A percentile compares a stretch with the other conserved stretches of the same genome.
phyloP scores from a whole-genome alignment of 495 filamentous ascomycete species.

The Hyaloscypha variabilis region DNA sequence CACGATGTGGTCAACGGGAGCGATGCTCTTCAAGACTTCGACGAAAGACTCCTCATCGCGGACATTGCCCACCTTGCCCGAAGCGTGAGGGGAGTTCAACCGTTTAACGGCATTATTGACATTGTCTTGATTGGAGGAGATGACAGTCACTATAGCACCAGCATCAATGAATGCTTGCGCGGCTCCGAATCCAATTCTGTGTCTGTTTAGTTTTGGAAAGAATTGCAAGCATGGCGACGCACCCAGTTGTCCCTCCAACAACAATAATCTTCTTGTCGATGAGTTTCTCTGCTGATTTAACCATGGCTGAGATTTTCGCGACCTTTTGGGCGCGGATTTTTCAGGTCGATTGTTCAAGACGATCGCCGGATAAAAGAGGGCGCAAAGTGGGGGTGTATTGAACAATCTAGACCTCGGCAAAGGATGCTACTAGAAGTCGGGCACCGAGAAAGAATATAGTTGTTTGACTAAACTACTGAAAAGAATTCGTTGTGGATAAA shows the following conservation, averaged over 20 bases:
- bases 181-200: conserved; percentile 52
- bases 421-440: no score
- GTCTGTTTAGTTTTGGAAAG: not conserved
- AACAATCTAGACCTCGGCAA: no score
- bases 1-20: conserved; percentile 45
- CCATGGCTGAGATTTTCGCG: conserved; percentile 23
- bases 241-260: conserved; percentile 42
- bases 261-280: conserved; percentile 38
- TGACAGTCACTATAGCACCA: conserved; percentile 49
- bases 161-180: conserved; percentile 47
- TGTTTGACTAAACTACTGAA: not conserved
- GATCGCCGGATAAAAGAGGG: not conserved
- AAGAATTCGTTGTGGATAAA: no score
- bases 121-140: conserved; percentile 45
- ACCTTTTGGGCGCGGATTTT: no score
- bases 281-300: conserved; percentile 36
- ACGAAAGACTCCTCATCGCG: conserved; percentile 41
- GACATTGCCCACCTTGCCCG: conserved; percentile 39
- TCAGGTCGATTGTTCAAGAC: not conserved
- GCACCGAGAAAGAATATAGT: no score
- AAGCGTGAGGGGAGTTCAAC: conserved; percentile 27
- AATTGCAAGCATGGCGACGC: not conserved
- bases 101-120: conserved; percentile 35
- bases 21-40: conserved; percentile 33
- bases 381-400: no score